Base-by-base conservation (phyloP, 257 asterid species). In the Lycium ferocissimum region DNA sequence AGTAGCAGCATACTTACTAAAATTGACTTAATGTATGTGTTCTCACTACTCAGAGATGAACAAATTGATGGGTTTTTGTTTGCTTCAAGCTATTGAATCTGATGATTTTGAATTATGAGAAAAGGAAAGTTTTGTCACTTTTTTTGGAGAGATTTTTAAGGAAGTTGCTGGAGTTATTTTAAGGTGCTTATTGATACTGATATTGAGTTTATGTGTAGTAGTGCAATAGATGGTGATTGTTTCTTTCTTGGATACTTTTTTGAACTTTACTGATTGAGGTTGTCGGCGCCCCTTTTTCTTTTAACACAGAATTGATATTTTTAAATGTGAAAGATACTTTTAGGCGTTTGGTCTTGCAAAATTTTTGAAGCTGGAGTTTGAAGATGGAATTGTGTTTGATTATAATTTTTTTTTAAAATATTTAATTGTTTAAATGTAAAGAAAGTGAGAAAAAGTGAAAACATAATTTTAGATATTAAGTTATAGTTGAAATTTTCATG, bases 261-360 rank as follows among this genome's bases (percentile, higher is more conserved):
- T 75, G 1, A 49, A 75, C 62, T 75, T 75, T 75, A 6, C 81
- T 0, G 13, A 49, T 51, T 22, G 38, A 45, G 22, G 22, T 75
- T 75, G 81, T 75, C 81, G 81, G 81, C 81, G 81, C 45, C 38
- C 43, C 62, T 51, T 75, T 75, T 75, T 8, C 20, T 75, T 8
- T 22, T 2, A 3, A 20, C 37, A 20, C 37, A 62, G 1, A 18
- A 17, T 18, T 1, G 11, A 18, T 71, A 13, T 72, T 73, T 11
- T 47, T 45, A 20, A 73, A 45, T 71, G 33, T 71, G 56, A 71
- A 71, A 20, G 8, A 71, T 18, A 17, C 14, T 69, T 26, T 26
- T 26, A 26, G 33, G 33, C 33, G 33, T 26, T 26, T 26, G 33
- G 33, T 26, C 33, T 26, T 26, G 1, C 1, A 26, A 26, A 26